phyloP scores from a whole-genome alignment of 2,329 filamentous ascomycete species.

The Colletotrichum higginsianum region DNA sequence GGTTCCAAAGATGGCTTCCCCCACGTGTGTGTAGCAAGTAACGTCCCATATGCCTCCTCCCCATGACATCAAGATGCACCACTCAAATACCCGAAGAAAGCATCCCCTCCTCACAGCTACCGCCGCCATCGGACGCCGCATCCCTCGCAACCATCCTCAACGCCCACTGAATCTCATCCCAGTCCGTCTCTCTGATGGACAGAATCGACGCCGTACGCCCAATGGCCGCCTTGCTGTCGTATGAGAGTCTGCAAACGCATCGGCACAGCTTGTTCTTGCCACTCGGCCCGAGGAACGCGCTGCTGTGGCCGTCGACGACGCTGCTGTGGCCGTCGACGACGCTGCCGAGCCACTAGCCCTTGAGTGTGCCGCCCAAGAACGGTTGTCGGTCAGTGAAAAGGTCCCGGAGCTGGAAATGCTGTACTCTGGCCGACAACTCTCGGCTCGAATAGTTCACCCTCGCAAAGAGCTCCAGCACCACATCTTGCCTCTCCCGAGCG shows the following conservation, averaged over 20 bases:
- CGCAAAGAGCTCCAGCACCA: conserved; percentile 75
- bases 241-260: conserved; percentile 34
- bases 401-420: conserved; percentile 76
- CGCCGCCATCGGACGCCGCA: not conserved
- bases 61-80: not conserved
- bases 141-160: conserved; percentile 29
- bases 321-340: conserved; percentile 19
- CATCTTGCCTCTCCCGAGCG: conserved; percentile 52
- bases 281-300: conserved; percentile 8
- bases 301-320: conserved; percentile 15
- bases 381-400: conserved; percentile 72
- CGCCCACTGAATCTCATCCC: conserved; percentile 36
- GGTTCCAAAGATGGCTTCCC: not conserved
- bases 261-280: conserved; percentile 33
- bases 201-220: conserved; percentile 35
- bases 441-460: conserved; percentile 71
- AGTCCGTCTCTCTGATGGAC: conserved; percentile 36
- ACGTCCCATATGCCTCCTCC: not conserved
- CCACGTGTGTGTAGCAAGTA: not conserved
- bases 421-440: conserved; percentile 63
- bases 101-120: not conserved
- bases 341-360: conserved; percentile 25
- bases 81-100: not conserved
- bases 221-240: not conserved
- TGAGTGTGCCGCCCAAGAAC: conserved; percentile 48